Conservation (phyloP, 805 yeast species). For the Metschnikowia proteae region DNA sequence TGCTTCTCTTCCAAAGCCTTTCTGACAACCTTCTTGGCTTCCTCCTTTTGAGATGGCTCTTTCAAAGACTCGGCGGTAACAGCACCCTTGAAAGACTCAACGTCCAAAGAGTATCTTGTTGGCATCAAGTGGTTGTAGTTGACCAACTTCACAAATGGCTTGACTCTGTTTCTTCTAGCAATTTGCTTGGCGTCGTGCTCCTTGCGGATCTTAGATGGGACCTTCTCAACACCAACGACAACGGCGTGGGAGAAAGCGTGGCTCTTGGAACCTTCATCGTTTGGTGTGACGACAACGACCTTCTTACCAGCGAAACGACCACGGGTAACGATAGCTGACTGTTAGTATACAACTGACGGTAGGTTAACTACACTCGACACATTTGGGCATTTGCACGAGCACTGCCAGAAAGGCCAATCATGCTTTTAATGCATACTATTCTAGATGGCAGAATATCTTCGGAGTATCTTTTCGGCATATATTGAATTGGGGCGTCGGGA, state of each 20-base stretch:
- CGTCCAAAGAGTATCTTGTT: conserved; percentile 98
- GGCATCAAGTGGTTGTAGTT: conserved; percentile 99
- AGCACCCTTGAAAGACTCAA: conserved; percentile 88
- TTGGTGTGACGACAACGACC: conserved; percentile 97
- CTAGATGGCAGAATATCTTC: no score
- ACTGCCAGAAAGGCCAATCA: no score
- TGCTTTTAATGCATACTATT: no score
- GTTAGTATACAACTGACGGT: conserved; percentile 15
- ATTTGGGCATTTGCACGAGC: neutral
- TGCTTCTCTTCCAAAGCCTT: conserved; percentile 99
- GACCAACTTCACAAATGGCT: conserved; percentile 98
- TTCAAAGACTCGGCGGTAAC: conserved; percentile 90
- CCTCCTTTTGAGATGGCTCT: conserved; percentile 98
- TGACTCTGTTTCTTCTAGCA: conserved; percentile 95
- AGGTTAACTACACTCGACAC: neutral
- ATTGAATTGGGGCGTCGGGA: neutral
- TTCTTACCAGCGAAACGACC: conserved; percentile 99
- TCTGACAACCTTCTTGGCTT: conserved; percentile 98
- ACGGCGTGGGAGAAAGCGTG: conserved; percentile 99
- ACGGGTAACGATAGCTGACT: conserved; percentile 92
- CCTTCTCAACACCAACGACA: conserved; percentile 98
- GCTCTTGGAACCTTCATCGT: conserved; percentile 97
- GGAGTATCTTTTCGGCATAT: no score
- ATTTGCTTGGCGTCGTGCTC: conserved; percentile 92
- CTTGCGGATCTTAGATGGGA: conserved; percentile 95